Evolutionary conservation across 31 red algal genomes (phyloP).

Genomic region (Endocladia muricata): DNA sequence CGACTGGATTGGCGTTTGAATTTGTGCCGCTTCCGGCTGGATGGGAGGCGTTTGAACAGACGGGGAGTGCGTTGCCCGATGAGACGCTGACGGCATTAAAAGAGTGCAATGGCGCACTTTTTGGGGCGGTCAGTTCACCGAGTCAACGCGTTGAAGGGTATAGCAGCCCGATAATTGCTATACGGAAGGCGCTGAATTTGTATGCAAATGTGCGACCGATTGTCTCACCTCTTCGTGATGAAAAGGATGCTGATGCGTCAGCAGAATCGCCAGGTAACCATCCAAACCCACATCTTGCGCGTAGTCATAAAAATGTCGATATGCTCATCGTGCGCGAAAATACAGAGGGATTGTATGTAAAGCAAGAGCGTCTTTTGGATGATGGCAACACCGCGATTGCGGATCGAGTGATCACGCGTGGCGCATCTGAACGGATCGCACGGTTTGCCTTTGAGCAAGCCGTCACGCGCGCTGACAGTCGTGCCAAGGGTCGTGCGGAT

Average conservation of each 20-base stretch:
- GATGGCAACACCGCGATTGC: not conserved
- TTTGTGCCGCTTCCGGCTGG: not conserved
- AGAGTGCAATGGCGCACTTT: not conserved
- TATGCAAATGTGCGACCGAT: constrained; percentile 14
- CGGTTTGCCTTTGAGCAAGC: constrained; percentile 30
- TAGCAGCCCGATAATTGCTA: not conserved
- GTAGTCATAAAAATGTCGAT: no score
- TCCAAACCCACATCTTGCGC: not conserved
- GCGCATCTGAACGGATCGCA: not conserved
- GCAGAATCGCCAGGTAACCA: not conserved
- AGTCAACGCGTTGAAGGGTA: no score
- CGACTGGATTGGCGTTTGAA: not conserved
- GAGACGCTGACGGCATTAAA: not conserved
- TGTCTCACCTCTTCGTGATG: not conserved
- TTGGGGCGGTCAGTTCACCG: not conserved
- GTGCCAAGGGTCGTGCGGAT: no score
- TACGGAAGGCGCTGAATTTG: not conserved
- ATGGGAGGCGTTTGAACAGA: not conserved
- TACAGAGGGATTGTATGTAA: not conserved
- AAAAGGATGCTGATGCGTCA: not conserved
- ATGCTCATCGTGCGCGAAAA: constrained; percentile 21
- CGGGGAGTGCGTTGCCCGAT: not conserved
- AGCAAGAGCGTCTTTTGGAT: not conserved
- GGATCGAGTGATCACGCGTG: not conserved
- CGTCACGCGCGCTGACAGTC: no score